Base-by-base conservation (phyloP, 345 rosid species). In the Euphorbia pulcherrima region DNA sequence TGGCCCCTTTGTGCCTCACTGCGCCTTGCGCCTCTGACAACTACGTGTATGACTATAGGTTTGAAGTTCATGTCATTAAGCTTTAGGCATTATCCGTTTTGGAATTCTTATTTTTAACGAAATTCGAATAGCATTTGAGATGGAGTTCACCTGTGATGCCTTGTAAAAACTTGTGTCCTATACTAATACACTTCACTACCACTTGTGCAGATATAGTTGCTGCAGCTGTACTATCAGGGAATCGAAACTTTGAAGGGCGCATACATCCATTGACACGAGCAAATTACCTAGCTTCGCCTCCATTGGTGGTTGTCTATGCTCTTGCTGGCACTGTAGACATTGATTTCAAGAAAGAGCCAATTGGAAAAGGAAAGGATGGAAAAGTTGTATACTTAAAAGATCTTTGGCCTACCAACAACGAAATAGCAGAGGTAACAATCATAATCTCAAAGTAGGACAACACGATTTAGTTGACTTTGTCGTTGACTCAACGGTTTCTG, bases 261-360 rank as follows among this genome's bases (percentile, higher is more conserved):
- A 95, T 94, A 70, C 99, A 94, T 75, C 80, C 96, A 14, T 74
- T 94, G 80, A 94, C 99, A 61, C 86, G 99, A 83, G 99, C 99
- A 14, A 94, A 94, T 82, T 94, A 91, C 76, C 99, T 94, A 68
- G 99, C 99, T 79, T 94, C 99, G 8, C 97, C 99, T 58, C 99
- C 97, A 21, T 75, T 94, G 60, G 97, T 94, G 58, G 96, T 94
- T 65, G 99, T 90, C 63, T 94, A 94, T 85, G 97, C 99, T 55
- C 90, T 94, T 68, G 96, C 97, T 79, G 97, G 99, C 83, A 94
- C 97, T 76, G 99, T 94, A 80, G 83, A 91, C 79, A 91, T 94
- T 59, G 97, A 94, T 79, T 91, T 94, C 28, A 93, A 89, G 14
- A 87, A 80, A 62, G 92, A 94, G 81, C 97, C 99, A 61, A 84